Conservation (phyloP, 2,329 filamentous ascomycete genomes). For the Blumeriella jaapii region DNA sequence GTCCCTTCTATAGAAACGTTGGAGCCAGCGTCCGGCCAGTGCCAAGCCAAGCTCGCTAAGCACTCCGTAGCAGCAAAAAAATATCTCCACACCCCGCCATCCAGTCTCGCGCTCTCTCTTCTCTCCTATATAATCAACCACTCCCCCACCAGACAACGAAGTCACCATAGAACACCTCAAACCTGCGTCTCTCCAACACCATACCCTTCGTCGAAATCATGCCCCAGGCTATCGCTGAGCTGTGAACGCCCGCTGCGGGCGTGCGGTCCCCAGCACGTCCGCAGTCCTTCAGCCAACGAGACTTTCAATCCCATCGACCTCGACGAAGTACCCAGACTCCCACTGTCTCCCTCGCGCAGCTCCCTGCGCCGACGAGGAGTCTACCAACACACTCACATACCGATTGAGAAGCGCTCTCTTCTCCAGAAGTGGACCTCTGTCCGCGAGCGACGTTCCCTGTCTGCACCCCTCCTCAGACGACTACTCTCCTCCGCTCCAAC, state of each 20-base stretch:
- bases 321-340: slow-evolving; percentile 57
- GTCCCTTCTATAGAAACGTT: neutral
- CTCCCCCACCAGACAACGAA: slow-evolving; percentile 48
- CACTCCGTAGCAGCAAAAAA: no score
- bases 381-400: slow-evolving; percentile 27
- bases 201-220: slow-evolving; percentile 58
- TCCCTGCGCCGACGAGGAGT: slow-evolving; percentile 2
- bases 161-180: slow-evolving; percentile 40
- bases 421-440: slow-evolving; percentile 18
- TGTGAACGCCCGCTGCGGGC: slow-evolving; percentile 84
- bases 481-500: neutral
- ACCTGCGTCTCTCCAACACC: slow-evolving; percentile 15
- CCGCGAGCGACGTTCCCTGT: slow-evolving; percentile 15
- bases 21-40: no score
- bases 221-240: slow-evolving; percentile 74
- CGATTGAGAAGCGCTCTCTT: slow-evolving; percentile 22
- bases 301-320: slow-evolving; percentile 52
- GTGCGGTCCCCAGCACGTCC: slow-evolving; percentile 42
- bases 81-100: slow-evolving; percentile 6
- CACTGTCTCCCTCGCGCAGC: slow-evolving; percentile 21
- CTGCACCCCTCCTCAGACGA: slow-evolving; percentile 2
- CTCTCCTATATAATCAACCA: slow-evolving; percentile 12
- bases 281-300: slow-evolving; percentile 80
- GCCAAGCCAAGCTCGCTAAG: no score
- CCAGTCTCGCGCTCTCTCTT: neutral